phyloP scores from a whole-genome alignment of 225 moss, liverwort and hornwort genomes.

The Anthoceros angustus region DNA sequence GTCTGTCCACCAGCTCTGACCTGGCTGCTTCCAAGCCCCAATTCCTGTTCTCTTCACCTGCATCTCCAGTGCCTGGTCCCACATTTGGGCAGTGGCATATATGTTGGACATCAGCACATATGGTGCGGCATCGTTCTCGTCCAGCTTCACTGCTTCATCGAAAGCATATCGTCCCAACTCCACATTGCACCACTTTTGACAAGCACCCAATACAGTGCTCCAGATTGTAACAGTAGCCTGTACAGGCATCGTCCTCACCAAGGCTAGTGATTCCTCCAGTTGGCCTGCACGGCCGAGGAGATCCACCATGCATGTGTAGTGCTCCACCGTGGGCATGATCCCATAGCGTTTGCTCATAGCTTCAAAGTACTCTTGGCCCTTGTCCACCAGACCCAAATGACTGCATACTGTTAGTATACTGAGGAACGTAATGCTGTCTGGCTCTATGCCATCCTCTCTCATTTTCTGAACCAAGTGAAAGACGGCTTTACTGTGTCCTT shows the following conservation, averaged over 20 bases:
- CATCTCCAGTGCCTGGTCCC: not conserved
- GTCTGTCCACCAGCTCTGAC: not conserved
- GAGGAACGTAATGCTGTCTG: not conserved
- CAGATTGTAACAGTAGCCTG: not conserved
- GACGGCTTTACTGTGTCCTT: not conserved
- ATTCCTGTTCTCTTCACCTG: not conserved
- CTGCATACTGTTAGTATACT: not conserved
- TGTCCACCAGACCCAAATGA: not conserved
- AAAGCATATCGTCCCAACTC: not conserved
- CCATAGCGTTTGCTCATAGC: not conserved
- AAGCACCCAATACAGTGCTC: not conserved
- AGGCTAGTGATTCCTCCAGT: not conserved
- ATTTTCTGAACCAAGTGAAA: not conserved
- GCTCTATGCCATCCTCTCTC: not conserved
- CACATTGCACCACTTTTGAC: not conserved
- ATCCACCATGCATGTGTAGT: not conserved
- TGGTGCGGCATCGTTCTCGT: not conserved
- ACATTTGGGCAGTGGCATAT: not conserved
- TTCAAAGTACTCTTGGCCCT: constrained; percentile 1
- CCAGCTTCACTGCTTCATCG: not conserved
- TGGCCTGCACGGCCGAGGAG: not conserved
- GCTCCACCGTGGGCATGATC: not conserved
- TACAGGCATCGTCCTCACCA: not conserved
- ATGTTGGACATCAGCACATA: not conserved
- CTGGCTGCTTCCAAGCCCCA: not conserved